These are phyloP conservation scores for Phytomonas sp. DNA, from an alignment of 208 protist genomes.

Conservation along the genomic window DNA sequence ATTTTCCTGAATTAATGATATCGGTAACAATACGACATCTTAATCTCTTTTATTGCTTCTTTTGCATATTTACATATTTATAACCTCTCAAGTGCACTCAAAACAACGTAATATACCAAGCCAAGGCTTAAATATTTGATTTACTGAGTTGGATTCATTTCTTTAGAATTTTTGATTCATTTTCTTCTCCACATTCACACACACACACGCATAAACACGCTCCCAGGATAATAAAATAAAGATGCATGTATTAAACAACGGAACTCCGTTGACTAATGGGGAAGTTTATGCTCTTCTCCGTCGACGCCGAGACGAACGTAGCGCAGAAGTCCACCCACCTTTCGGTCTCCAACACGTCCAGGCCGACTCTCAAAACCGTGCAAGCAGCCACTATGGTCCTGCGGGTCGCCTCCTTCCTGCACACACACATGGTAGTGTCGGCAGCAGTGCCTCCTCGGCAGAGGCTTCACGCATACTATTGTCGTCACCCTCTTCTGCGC, in stretches of 20 bases:
- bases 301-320: conserved; percentile 72
- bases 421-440: neutral
- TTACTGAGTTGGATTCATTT: neutral
- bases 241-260: conserved; percentile 63
- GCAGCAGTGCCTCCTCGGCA: conserved; percentile 7
- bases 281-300: conserved; percentile 77
- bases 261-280: conserved; percentile 62
- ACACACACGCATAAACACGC: neutral
- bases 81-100: conserved; percentile 1
- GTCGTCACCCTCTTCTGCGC: conserved; percentile 29
- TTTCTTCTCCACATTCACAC: neutral
- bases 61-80: conserved; percentile 13
- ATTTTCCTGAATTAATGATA: conserved; percentile 3
- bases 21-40: neutral
- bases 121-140: neutral
- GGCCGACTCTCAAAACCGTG: conserved; percentile 16
- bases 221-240: neutral
- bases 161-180: conserved; percentile 7
- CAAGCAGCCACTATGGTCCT: conserved; percentile 9
- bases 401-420: conserved; percentile 4
- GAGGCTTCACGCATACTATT: conserved; percentile 12
- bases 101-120: neutral
- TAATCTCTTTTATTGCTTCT: conserved; percentile 11
- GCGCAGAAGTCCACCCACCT: conserved; percentile 38
- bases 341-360: conserved; percentile 53